Base-by-base conservation (phyloP, 176 grass and related monocot species). In the Cenchrus americanus region DNA sequence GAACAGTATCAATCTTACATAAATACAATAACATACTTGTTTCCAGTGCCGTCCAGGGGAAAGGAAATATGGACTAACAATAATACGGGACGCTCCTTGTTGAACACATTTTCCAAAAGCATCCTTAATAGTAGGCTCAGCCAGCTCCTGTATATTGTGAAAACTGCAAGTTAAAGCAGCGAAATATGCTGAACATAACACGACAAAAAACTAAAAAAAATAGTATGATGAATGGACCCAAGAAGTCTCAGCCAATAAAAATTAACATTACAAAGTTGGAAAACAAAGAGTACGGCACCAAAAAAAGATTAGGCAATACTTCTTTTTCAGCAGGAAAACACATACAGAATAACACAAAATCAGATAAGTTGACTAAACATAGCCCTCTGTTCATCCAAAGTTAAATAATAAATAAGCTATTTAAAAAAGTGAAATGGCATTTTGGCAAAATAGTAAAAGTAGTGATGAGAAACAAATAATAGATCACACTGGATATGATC, bases 21-120 rank as follows among this genome's bases (percentile, higher is more conserved):
- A 42, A 41, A 19, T 1, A 12, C 27, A 8, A 37, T 37, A 59
- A 54, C 73, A 81, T 90, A 97, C 95, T 83, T 94, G 79, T 14
- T 92, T 89, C 93, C 96, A 98, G 85, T 98, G 93, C 2, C 93
- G 77, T 80, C 96, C 91, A 77, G 96, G 93, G 19, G 92, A 95
- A 78, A 98, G 96, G 77, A 98, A 98, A 86, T 95, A 98, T 61
- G 91, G 96, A 83, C 87, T 95, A 52, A 94, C 69, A 71, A 98
- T 87, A 81, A 98, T 26, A 8, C 83, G 85, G 14, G 85, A 87
- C n/a, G 91, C 96, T 75, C 96, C 96, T 82, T 90, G 82, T 66
- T 92, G 76, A 30, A 98, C 87, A 83, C 96, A 98, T 80, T 84
- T 86, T 84, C 78, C 63, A 82, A 98, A 98, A 79, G 96, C 93